Conservation (phyloP, 176 grass and related monocot genomes). For the Phoenix roebelenii region DNA sequence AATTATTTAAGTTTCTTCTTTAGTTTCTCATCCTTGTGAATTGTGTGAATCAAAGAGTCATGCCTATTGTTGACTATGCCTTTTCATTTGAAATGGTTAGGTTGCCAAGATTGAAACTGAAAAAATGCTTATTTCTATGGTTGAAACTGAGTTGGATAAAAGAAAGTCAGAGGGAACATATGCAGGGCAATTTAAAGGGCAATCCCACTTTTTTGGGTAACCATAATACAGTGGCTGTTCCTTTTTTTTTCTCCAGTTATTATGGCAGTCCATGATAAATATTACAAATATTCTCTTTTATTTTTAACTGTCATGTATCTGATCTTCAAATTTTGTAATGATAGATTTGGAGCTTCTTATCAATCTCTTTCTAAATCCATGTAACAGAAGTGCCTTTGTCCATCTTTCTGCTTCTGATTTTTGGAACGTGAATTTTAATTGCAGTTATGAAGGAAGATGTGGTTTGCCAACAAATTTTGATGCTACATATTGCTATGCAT, state of each 20-base stretch:
- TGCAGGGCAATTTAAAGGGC: conserved; percentile 65
- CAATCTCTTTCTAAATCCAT: too few species aligned
- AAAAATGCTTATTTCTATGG: conserved; percentile 99
- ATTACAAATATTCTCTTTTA: too few species aligned
- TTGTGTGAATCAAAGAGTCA: background rate
- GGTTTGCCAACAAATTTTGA: conserved; percentile 97
- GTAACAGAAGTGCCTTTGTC: too few species aligned
- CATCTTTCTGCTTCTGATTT: too few species aligned
- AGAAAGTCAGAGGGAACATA: conserved; percentile 76
- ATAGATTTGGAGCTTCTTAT: too few species aligned
- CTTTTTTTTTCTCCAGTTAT: too few species aligned
- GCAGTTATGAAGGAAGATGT: conserved; percentile 94
- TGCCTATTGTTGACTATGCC: background rate
- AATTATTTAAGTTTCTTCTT: background rate
- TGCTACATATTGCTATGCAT: conserved; percentile 80
- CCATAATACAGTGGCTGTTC: background rate
- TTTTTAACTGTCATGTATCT: too few species aligned
- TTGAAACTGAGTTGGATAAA: conserved; percentile 94
- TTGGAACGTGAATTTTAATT: conserved; percentile 13
- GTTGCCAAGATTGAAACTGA: conserved; percentile 99
- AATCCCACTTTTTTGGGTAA: conserved; percentile 99
- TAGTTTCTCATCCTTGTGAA: too few species aligned
- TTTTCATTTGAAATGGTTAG: conserved; percentile 17
- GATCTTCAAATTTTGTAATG: too few species aligned
- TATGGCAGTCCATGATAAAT: too few species aligned